These are phyloP conservation scores for Agaricus blazei DNA, from an alignment of 768 basidiomycete genomes.

Conservation along the genomic window DNA sequence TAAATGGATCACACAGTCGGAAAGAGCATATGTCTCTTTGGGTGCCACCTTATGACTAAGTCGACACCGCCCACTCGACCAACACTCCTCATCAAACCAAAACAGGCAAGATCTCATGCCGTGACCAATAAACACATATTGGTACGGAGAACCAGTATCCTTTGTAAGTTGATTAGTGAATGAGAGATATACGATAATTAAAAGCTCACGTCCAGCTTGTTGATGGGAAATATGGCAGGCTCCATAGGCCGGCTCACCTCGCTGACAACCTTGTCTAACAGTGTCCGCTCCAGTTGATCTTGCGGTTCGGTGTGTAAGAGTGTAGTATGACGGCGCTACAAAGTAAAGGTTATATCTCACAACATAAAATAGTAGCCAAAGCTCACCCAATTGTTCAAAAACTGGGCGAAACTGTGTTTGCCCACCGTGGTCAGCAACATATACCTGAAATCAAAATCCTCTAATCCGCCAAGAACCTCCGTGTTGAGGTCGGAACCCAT, in stretches of 20 bases:
- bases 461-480: neutral
- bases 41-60: neutral
- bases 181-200: neutral
- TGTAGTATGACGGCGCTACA: neutral
- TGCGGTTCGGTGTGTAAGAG: neutral
- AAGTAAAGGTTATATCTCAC: neutral
- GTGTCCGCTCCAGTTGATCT: neutral
- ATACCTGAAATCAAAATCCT: neutral
- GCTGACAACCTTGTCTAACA: neutral
- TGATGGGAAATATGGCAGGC: no score
- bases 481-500: neutral
- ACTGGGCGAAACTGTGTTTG: neutral
- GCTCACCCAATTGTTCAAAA: neutral
- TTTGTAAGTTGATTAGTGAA: neutral
- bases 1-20: neutral
- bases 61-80: neutral
- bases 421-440: neutral
- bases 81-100: neutral
- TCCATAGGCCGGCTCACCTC: neutral
- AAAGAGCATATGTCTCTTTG: neutral
- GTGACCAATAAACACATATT: neutral
- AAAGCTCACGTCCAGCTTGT: neutral
- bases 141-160: neutral
- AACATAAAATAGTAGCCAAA: neutral
- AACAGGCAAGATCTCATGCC: neutral